phyloP scores from a whole-genome alignment of 75 land plant species.

The Sequoiadendron giganteum region DNA sequence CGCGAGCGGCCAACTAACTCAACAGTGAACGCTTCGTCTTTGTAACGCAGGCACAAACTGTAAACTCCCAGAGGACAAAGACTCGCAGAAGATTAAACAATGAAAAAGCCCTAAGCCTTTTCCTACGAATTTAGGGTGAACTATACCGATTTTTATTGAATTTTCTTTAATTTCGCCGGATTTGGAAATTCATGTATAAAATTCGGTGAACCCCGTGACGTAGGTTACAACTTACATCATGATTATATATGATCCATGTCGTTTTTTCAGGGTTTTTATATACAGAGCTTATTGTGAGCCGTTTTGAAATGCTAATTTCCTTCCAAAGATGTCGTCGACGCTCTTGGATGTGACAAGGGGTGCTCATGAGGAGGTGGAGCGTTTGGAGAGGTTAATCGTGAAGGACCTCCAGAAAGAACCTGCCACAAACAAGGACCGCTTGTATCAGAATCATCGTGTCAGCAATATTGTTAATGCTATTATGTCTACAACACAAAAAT shows the following conservation, averaged over 20 bases:
- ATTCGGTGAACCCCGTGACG: too few relatives aligned
- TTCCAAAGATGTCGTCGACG: constrained; percentile 76
- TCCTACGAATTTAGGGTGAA: too few relatives aligned
- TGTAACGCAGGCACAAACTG: too few relatives aligned
- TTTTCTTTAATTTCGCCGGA: too few relatives aligned
- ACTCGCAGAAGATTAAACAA: too few relatives aligned
- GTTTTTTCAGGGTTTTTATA: not conserved
- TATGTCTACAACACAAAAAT: constrained; percentile 55
- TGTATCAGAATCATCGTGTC: constrained; percentile 94
- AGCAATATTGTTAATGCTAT: constrained; percentile 77
- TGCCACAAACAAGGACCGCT: constrained; percentile 59
- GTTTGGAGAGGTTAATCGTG: constrained; percentile 90
- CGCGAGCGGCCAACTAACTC: too few relatives aligned
- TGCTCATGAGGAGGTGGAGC: constrained; percentile 92
- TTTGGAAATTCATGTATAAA: too few relatives aligned
- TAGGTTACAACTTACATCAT: too few relatives aligned
- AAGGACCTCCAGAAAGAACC: constrained; percentile 93
- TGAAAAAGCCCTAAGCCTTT: too few relatives aligned
- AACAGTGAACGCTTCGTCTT: too few relatives aligned
- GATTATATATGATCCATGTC: not conserved
- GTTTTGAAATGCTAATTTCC: not conserved
- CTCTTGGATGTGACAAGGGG: constrained; percentile 87
- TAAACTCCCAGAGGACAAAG: too few relatives aligned
- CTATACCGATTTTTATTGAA: too few relatives aligned
- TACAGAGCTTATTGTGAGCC: not conserved